phyloP scores from a whole-genome alignment of 2,329 filamentous ascomycete species.

The Ophiostoma montium region DNA sequence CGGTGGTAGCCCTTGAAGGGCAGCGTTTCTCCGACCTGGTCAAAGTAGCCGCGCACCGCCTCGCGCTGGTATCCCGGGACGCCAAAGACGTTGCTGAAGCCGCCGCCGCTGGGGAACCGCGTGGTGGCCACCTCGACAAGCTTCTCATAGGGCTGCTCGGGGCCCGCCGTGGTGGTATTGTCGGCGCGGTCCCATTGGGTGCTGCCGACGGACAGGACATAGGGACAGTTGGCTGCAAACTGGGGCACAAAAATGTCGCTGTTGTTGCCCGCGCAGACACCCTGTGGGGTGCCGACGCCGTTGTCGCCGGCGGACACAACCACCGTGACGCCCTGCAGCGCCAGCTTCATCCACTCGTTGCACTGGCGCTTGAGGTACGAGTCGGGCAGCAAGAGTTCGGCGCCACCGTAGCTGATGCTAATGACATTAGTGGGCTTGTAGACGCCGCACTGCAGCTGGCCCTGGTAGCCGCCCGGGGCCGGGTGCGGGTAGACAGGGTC shows the following conservation, averaged over 20 bases:
- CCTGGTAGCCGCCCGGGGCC: conserved; percentile 31
- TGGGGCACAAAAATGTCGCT: conserved; percentile 30
- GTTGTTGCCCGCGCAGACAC: conserved; percentile 19
- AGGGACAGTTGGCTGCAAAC: conserved; percentile 33
- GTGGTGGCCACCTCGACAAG: conserved; percentile 16
- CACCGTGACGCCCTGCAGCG: conserved; percentile 37
- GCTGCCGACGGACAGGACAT: conserved; percentile 37
- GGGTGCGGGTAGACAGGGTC: conserved; percentile 35
- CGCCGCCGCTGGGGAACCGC: conserved; percentile 27
- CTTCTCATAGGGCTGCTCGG: conserved; percentile 23
- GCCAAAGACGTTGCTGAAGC: conserved; percentile 32
- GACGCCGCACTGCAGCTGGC: conserved; percentile 20
- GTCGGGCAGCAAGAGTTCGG: conserved; percentile 34
- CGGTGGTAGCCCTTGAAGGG: conserved; percentile 13
- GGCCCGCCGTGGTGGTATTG: conserved; percentile 22
- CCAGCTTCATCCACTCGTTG: conserved; percentile 42
- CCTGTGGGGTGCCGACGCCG: conserved; percentile 30
- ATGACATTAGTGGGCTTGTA: conserved; percentile 34
- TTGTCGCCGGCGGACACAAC: conserved; percentile 36
- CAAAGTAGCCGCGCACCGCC: conserved; percentile 10
- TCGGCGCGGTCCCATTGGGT: conserved; percentile 27
- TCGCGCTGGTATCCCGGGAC: conserved; percentile 13
- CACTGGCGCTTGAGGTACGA: conserved; percentile 38
- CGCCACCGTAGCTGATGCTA: conserved; percentile 38
- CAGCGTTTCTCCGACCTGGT: not conserved